Evolutionary conservation across 1,139 yeast species (phyloP).

Genomic region (Hemisphaericaspora xylofermentans): DNA sequence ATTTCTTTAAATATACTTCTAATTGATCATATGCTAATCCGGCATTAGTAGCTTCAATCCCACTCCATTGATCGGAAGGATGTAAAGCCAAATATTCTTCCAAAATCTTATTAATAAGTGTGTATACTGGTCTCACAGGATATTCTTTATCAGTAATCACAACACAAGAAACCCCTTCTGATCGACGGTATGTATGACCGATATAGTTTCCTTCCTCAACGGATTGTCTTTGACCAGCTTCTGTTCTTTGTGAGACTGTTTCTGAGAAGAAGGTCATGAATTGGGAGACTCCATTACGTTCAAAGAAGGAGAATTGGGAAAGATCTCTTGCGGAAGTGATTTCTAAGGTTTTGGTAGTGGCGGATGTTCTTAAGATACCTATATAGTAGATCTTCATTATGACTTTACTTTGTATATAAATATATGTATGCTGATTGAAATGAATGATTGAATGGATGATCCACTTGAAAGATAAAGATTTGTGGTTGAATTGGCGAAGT

Average conservation of each 20-base stretch:
- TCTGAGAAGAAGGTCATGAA: slow-evolving; percentile 93
- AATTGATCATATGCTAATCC: slow-evolving; percentile 58
- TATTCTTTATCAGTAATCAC: slow-evolving; percentile 91
- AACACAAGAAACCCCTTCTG: slow-evolving; percentile 93
- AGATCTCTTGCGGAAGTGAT: slow-evolving; percentile 80
- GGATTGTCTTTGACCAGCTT: slow-evolving; percentile 87
- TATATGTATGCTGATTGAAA: no score
- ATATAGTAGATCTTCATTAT: slow-evolving; percentile 89
- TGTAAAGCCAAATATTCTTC: slow-evolving; percentile 88
- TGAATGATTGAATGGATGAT: no score
- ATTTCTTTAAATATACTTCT: slow-evolving; percentile 70
- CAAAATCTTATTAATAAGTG: slow-evolving; percentile 82
- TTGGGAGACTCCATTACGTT: slow-evolving; percentile 73
- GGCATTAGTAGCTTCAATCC: slow-evolving; percentile 49
- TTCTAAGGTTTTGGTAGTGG: slow-evolving; percentile 66
- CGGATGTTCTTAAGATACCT: slow-evolving; percentile 69
- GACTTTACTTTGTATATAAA: neutral
- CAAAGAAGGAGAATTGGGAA: slow-evolving; percentile 84
- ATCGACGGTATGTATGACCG: slow-evolving; percentile 88
- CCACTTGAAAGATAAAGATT: no score
- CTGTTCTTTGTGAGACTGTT: slow-evolving; percentile 87
- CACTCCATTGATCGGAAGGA: slow-evolving; percentile 71
- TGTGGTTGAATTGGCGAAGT: no score
- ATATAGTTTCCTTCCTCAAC: slow-evolving; percentile 90
- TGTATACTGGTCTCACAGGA: slow-evolving; percentile 97